A percentile compares a stretch with the other conserved stretches of the same genome.
Evolutionary conservation across 2,329 filamentous ascomycete species (phyloP).

Genomic region (Juglanconis juglandina): DNA sequence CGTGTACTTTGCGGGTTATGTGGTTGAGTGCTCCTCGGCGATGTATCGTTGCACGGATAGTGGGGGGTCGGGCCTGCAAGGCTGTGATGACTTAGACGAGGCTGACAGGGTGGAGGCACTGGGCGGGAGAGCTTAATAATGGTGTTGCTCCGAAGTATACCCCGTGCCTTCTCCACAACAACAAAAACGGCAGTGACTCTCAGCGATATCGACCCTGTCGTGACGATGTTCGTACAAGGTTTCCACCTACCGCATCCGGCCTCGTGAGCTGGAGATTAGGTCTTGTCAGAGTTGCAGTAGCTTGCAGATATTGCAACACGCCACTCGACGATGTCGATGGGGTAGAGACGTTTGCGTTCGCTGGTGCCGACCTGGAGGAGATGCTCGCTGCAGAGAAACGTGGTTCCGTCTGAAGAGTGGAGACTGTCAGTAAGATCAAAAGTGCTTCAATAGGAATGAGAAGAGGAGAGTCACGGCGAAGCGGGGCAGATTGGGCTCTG

Average conservation of each 20-base stretch:
- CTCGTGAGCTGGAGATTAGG: neutral
- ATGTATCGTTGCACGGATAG: no score
- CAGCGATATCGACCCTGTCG: neutral
- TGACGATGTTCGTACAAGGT: neutral
- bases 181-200: neutral
- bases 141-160: neutral
- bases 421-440: neutral
- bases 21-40: no score
- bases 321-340: neutral
- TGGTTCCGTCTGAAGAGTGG: neutral
- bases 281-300: constrained; percentile 3
- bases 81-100: constrained; percentile 1
- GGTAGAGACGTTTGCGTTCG: neutral
- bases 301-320: neutral
- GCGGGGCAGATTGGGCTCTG: neutral
- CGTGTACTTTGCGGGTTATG: no score
- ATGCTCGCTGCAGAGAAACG: neutral
- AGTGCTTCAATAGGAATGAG: neutral
- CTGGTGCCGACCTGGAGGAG: neutral
- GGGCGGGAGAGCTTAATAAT: neutral
- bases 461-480: neutral
- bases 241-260: neutral
- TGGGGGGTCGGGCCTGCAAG: neutral
- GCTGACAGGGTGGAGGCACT: neutral
- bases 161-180: neutral